These are phyloP conservation scores for Xylaria sp. DNA, from an alignment of 495 filamentous ascomycete species.

Conservation along the genomic window DNA sequence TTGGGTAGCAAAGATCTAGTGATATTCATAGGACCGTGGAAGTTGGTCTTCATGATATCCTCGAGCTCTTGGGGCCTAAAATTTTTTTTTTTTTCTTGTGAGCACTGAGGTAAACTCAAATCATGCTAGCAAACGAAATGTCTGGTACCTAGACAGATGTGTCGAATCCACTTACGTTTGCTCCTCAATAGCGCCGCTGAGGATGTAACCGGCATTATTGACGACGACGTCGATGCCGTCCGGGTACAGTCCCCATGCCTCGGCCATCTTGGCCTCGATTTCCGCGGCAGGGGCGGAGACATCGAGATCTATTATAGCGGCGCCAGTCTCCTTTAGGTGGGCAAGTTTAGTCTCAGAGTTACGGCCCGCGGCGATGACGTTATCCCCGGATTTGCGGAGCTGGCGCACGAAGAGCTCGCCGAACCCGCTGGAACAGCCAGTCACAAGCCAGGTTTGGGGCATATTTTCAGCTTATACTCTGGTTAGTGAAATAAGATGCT, in stretches of 20 bases:
- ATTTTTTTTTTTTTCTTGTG: conserved; percentile 43
- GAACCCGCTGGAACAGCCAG: conserved; percentile 53
- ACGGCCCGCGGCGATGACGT: conserved; percentile 63
- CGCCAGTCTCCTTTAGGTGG: conserved; percentile 48
- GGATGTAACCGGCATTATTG: conserved; percentile 62
- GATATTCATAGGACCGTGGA: conserved; percentile 55
- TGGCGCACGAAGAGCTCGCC: conserved; percentile 51
- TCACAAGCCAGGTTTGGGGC: conserved; percentile 52
- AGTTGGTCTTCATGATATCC: conserved; percentile 56
- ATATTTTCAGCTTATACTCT: too few relatives aligned
- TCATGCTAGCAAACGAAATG: too few relatives aligned
- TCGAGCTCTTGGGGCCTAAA: too few relatives aligned
- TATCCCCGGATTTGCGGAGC: conserved; percentile 56
- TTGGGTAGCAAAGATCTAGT: conserved; percentile 55
- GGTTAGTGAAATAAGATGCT: too few relatives aligned
- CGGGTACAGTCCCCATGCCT: conserved; percentile 36
- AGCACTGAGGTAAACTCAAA: too few relatives aligned
- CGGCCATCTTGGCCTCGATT: conserved; percentile 46
- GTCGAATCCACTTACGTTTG: conserved; percentile 49
- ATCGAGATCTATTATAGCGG: conserved; percentile 53
- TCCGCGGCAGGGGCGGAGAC: conserved; percentile 48
- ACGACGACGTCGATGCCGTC: conserved; percentile 59
- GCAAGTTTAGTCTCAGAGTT: conserved; percentile 46
- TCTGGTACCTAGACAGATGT: too few relatives aligned
- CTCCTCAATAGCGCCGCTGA: conserved; percentile 54